Percentiles rank a stretch among this genome's conserved stretches.
phyloP scores from a whole-genome alignment of 345 rosid species.

The Eucalyptus curtisii region DNA sequence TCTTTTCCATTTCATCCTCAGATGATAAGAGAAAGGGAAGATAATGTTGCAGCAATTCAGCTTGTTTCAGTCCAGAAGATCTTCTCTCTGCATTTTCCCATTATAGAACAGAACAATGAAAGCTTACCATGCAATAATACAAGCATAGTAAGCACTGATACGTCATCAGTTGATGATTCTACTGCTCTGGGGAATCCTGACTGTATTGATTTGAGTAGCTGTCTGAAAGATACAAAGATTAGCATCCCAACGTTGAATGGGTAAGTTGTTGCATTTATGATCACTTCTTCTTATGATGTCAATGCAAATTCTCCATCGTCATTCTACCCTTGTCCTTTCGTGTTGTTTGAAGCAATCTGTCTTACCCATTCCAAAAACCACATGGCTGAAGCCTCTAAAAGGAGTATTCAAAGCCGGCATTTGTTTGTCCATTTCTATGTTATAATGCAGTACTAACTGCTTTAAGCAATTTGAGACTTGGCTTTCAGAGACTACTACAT shows the following conservation, averaged over 20 bases:
- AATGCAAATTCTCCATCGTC: not conserved
- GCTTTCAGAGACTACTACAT: not conserved
- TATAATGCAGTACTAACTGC: not conserved
- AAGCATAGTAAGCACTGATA: not conserved
- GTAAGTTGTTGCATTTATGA: conserved; percentile 11
- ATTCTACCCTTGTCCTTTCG: not conserved
- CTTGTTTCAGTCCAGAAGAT: conserved; percentile 42
- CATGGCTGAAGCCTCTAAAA: not conserved
- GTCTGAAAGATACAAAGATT: conserved; percentile 54
- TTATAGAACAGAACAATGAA: conserved; percentile 10
- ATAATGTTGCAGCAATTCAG: conserved; percentile 25
- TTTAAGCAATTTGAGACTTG: not conserved
- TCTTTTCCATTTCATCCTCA: conserved; percentile 6
- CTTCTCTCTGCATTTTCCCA: conserved; percentile 39
- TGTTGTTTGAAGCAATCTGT: not conserved
- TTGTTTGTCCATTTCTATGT: not conserved
- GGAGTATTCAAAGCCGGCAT: not conserved
- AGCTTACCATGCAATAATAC: not conserved
- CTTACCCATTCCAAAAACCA: not conserved
- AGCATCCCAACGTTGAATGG: conserved; percentile 87
- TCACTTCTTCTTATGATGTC: not conserved
- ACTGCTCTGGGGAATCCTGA: conserved; percentile 29
- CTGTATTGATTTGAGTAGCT: conserved; percentile 60
- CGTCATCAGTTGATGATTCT: conserved; percentile 7
- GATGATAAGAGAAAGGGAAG: conserved; percentile 48